Evolutionary conservation across 345 rosid species (phyloP).

Genomic region (Citrus unshiu): DNA sequence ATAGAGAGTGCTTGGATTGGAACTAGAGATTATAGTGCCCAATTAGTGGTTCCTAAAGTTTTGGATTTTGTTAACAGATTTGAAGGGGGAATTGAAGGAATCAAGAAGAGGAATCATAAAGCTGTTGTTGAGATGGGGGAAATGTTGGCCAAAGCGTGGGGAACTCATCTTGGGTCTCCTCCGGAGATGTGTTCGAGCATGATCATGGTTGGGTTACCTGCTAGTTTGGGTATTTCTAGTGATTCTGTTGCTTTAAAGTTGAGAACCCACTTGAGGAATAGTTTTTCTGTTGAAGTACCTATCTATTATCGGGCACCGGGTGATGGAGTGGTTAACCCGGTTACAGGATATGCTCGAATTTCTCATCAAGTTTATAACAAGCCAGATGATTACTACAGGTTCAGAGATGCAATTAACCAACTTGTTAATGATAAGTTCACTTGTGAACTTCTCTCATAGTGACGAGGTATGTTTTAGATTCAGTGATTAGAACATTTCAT

Average conservation of each 20-base stretch:
- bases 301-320: slow-evolving; percentile 53
- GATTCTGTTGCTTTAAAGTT: slow-evolving; percentile 53
- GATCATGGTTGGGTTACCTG: slow-evolving; percentile 91
- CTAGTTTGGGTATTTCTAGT: slow-evolving; percentile 48
- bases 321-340: slow-evolving; percentile 47
- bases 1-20: slow-evolving; percentile 93
- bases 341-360: slow-evolving; percentile 78
- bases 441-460: slow-evolving; percentile 44
- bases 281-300: slow-evolving; percentile 69
- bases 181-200: slow-evolving; percentile 79
- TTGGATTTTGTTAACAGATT: slow-evolving; percentile 78
- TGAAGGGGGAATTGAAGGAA: slow-evolving; percentile 78
- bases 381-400: slow-evolving; percentile 67
- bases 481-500: neutral
- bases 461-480: slow-evolving; percentile 39
- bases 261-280: slow-evolving; percentile 63
- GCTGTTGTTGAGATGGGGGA: slow-evolving; percentile 75
- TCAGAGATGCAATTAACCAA: slow-evolving; percentile 56
- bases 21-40: slow-evolving; percentile 87
- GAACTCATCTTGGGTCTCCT: slow-evolving; percentile 79
- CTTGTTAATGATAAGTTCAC: slow-evolving; percentile 54
- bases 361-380: slow-evolving; percentile 89
- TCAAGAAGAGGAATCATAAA: slow-evolving; percentile 80
- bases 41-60: slow-evolving; percentile 73
- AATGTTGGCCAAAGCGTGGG: slow-evolving; percentile 84